Evolutionary conservation across 2,329 filamentous ascomycete genomes (phyloP).

Genomic region (Ceratocystis lukuohia): DNA sequence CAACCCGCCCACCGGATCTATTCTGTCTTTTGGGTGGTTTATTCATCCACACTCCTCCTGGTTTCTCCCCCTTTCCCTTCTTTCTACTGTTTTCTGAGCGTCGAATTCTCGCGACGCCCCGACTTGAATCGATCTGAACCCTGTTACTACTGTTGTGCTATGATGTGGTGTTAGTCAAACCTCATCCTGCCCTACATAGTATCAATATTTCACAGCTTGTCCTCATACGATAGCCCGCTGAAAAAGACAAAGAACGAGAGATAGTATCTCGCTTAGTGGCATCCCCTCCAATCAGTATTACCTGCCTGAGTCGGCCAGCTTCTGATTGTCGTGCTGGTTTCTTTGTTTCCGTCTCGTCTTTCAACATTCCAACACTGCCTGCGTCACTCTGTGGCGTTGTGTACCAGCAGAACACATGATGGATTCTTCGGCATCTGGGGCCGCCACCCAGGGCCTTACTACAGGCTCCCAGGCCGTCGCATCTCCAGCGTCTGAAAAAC

Average conservation of each 20-base stretch:
- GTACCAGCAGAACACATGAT: background rate
- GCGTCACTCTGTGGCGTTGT: background rate
- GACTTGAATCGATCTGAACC: background rate
- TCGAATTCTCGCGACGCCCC: background rate
- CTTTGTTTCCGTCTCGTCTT: background rate
- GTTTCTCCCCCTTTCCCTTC: background rate
- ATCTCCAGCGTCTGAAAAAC: conserved; percentile 13
- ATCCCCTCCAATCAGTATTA: background rate
- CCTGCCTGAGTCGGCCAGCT: background rate
- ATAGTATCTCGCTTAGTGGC: background rate
- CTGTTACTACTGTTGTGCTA: background rate
- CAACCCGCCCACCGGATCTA: background rate
- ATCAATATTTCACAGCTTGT: conserved; percentile 1
- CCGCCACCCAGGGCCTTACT: conserved; percentile 8
- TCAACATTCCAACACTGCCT: background rate
- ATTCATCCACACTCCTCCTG: background rate
- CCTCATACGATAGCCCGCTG: background rate
- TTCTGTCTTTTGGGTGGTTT: background rate
- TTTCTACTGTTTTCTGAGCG: background rate
- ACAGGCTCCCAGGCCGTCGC: conserved; percentile 10
- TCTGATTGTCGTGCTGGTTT: background rate
- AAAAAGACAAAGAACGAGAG: background rate
- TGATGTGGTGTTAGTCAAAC: conserved; percentile 5
- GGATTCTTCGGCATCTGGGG: background rate
- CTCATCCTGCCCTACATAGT: background rate